A percentile compares a stretch with the other conserved stretches of the same genome.
Conservation (phyloP, 441 rosid genomes). For the Capsella rubella region DNA sequence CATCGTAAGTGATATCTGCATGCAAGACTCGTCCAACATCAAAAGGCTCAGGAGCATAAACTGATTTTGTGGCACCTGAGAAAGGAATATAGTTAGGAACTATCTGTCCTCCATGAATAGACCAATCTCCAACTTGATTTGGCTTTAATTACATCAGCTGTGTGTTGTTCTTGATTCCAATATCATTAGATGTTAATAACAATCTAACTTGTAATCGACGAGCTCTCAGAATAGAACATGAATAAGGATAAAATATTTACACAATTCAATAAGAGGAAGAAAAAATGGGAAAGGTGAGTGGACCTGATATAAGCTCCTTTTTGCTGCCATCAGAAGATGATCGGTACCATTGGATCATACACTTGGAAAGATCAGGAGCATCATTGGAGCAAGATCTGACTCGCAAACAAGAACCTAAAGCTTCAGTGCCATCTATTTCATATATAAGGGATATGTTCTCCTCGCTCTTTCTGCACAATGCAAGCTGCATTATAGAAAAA, state of each 20-base stretch:
- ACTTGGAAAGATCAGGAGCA: constrained; percentile 76
- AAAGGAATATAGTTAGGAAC: constrained; percentile 29
- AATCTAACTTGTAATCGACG: background rate
- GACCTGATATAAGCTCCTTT: constrained; percentile 91
- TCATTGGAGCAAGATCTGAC: constrained; percentile 68
- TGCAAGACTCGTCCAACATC: constrained; percentile 82
- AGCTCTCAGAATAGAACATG: background rate
- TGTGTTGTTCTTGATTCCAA: background rate
- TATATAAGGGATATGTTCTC: constrained; percentile 55
- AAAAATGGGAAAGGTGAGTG: constrained; percentile 1
- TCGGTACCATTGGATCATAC: constrained; percentile 89
- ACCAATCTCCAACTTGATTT: background rate
- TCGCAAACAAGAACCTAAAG: constrained; percentile 78
- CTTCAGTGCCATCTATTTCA: constrained; percentile 89
- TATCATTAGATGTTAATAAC: background rate
- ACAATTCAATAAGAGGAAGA: background rate
- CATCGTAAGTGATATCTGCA: constrained; percentile 66
- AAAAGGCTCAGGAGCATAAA: constrained; percentile 95
- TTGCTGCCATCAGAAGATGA: constrained; percentile 77
- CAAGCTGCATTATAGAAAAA: constrained; percentile 56
- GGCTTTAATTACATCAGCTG: background rate
- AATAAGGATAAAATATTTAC: background rate
- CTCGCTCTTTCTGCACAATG: constrained; percentile 66
- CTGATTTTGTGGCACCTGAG: constrained; percentile 87
- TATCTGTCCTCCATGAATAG: background rate